Conservation (phyloP, 345 rosid genomes). For the Citrus cavaleriei region DNA sequence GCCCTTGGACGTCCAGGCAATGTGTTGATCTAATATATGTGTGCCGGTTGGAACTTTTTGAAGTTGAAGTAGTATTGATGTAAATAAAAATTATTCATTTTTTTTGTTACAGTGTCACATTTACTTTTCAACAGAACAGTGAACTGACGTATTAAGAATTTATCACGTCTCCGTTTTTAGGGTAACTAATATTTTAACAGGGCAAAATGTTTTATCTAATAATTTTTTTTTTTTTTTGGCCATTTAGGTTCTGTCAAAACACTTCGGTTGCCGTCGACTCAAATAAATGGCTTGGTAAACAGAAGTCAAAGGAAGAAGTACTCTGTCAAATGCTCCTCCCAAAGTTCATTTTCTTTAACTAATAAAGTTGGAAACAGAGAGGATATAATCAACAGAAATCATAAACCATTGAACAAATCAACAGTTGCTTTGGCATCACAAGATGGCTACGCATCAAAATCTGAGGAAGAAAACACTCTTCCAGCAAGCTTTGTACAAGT, state of each 20-base stretch:
- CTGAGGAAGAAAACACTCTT: not conserved
- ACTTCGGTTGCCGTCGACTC: not conserved
- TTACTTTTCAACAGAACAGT: too few relatives aligned
- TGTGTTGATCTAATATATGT: too few relatives aligned
- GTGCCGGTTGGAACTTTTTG: too few relatives aligned
- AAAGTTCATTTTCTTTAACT: not conserved
- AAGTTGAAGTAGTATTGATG: too few relatives aligned
- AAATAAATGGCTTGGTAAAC: not conserved
- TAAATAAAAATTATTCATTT: too few relatives aligned
- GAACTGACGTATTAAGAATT: too few relatives aligned
- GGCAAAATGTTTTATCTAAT: too few relatives aligned
- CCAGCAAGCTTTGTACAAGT: not conserved
- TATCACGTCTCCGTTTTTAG: too few relatives aligned
- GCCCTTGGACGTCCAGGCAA: too few relatives aligned
- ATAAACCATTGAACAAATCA: not conserved
- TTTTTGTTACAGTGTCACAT: too few relatives aligned
- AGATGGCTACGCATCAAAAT: not conserved
- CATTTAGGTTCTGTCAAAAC: not conserved
- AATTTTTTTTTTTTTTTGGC: not conserved
- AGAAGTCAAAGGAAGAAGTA: not conserved
- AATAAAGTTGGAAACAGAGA: not conserved
- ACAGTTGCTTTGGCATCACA: not conserved
- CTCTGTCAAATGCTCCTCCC: not conserved
- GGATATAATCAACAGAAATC: not conserved
- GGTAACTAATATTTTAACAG: too few relatives aligned